Conservation (phyloP, 805 yeast species). For the Metschnikowia sp. region DNA sequence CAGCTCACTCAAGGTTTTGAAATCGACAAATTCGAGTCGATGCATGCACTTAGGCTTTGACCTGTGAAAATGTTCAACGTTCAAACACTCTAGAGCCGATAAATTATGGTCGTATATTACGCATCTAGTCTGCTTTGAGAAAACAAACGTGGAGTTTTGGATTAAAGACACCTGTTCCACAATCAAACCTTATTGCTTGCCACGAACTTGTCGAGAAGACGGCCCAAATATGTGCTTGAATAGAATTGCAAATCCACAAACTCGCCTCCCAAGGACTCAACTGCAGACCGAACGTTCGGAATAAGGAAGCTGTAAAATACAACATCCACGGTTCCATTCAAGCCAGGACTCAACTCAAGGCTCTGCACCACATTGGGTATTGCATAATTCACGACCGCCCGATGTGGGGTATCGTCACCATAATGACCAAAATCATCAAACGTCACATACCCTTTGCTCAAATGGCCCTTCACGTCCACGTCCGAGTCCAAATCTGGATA, state of each 20-base stretch:
- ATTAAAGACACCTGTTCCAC: too few species aligned
- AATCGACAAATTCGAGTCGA: too few species aligned
- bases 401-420: conserved; percentile 83
- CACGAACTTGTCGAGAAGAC: conserved; percentile 31
- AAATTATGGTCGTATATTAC: too few species aligned
- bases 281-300: conserved; percentile 32
- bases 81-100: too few species aligned
- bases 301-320: conserved; percentile 75
- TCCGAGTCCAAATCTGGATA: conserved; percentile 9
- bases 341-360: conserved; percentile 26
- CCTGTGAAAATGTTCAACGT: too few species aligned
- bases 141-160: too few species aligned
- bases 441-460: conserved; percentile 74
- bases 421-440: conserved; percentile 77
- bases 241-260: conserved; percentile 23
- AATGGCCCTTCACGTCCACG: conserved; percentile 10
- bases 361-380: conserved; percentile 81
- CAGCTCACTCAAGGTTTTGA: too few species aligned
- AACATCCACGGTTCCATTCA: conserved; percentile 50
- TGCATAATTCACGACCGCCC: conserved; percentile 51
- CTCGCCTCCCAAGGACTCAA: conserved; percentile 25
- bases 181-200: conserved; percentile 2
- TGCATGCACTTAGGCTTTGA: too few species aligned
- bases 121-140: too few species aligned
- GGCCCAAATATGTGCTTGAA: conserved; percentile 33